Evolutionary conservation across 257 asterid species (phyloP), one percentile per base, ranked within the genome.

Genomic region (Nicotiana otophora): DNA sequence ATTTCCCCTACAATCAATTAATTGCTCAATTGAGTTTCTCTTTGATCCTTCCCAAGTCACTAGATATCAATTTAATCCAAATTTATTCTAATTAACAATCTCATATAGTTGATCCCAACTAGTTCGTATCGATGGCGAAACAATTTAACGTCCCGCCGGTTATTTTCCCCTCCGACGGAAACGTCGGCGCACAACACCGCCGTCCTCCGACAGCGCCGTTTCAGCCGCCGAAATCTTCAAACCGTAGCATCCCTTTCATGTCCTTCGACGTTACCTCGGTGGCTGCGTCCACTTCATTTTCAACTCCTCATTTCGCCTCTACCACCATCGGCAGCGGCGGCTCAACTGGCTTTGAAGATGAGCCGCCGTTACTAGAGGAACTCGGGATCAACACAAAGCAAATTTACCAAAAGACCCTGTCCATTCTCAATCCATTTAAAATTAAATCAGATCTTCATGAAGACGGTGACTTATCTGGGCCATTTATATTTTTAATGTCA

Each of bases 381-480:
- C 94, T 95, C 7, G 98, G 98, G 42, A 95, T 95, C 64, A 95
- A 93, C 81, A 95, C 98, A 7, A 91, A 89, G 81, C 96, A 95
- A 87, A 95, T 95, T 58, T 95, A 93, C 87, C 97, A 93, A 23
- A 95, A 95, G 77, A 93, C 98, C 39, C 63, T 88, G 31, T 90
- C 95, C 1, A 91, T 91, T 20, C 89, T 95, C 78, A 95, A 90
- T 33, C 98, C 98, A 1, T 87, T 92, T 82, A 86, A 91, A 48
- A 88, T 91, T 66, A 91, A 90, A 48, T 84, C 92, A 19, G 89
- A 93, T 78, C 91, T 93, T 65, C 97, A 93, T 85, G 97, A 92
- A 77, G 97, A 95, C 14, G 97, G 95, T 30, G 98, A 95, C 85
- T 89, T 95, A 1, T 95, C 98, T 1, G 98, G 97, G 1, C 98